Evolutionary conservation across 768 basidiomycete species (phyloP).

Genomic region (Roridomyces roridus): DNA sequence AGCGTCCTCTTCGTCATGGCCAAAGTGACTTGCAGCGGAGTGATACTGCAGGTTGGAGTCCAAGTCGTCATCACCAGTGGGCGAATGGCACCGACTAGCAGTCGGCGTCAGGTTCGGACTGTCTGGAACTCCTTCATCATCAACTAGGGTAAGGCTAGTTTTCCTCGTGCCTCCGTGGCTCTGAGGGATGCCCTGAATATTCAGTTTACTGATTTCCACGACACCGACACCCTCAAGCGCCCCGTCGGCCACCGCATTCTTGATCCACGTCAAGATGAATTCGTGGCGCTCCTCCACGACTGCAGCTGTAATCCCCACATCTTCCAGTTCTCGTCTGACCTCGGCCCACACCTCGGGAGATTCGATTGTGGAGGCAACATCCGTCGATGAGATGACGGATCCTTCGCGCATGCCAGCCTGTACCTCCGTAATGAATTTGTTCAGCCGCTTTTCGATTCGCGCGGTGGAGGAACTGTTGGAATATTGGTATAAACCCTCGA

Average conservation of each 20-base stretch:
- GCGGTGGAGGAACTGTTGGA: conserved; percentile 16
- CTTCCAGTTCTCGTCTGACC: conserved; percentile 23
- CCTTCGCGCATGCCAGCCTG: conserved; percentile 24
- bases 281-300: conserved; percentile 20
- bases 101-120: background rate
- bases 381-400: conserved; percentile 14
- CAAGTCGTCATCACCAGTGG: background rate
- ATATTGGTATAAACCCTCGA: too few species aligned
- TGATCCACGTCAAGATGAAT: conserved; percentile 23
- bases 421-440: conserved; percentile 22
- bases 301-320: conserved; percentile 22
- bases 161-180: too few species aligned
- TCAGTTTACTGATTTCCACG: too few species aligned
- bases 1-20: background rate
- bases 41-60: too few species aligned
- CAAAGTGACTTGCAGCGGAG: background rate
- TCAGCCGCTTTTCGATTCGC: conserved; percentile 21
- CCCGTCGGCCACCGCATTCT: conserved; percentile 14
- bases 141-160: too few species aligned
- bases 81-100: too few species aligned
- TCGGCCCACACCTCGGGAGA: conserved; percentile 23
- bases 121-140: background rate
- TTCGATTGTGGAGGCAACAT: conserved; percentile 17
- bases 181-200: too few species aligned
- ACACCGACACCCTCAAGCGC: background rate